Base-by-base conservation (phyloP, 257 asterid species). In the Solanum chmielewskii region DNA sequence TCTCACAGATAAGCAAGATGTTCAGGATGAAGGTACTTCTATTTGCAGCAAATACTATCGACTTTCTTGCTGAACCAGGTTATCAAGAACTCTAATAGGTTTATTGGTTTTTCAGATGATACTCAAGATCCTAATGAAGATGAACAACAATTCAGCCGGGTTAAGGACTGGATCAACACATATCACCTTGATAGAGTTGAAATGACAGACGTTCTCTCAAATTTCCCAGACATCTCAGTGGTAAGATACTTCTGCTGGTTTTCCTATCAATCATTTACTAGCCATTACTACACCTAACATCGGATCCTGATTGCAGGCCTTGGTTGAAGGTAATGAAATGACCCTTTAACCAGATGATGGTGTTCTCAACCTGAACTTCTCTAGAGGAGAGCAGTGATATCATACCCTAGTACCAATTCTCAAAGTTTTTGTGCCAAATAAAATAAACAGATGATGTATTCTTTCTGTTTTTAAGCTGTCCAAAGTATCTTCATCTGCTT, bases 41-140 rank as follows among this genome's bases (percentile, higher is more conserved):
- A 81, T 18, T 76, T 76, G 60, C 60, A n/a, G 83, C 37, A 76
- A 3, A 23, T 81, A 49, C 69, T 11, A 31, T 20, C 12, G 10
- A 49, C 85, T 76, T 81, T 31, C 69, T 18, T 49, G 29, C 45
- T 81, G 85, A 52, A 29, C 18, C 29, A 18, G 41, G 68, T 80
- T 42, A n/a, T 76, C 83, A 42, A 42, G 71, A 74, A 83, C 85
- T 88, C 59, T 91, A 75, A 90, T 76, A 60, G 29, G 56, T 70
- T 56, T 45, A 44, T 89, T 84, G 85, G 59, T 18, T 64, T 52
- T 88, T 85, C 93, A 95, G 99, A 95, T 90, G 91, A 92, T 88
- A 95, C 99, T 90, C 98, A 94, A 91, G 99, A 95, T 92, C 94
- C 95, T 78, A 94, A 60, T 49, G 99, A 94, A 91, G 96, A 95